Percentiles rank a stretch among this genome's conserved stretches.
phyloP scores from a whole-genome alignment of 129 eudicot species.

The Centella asiatica region DNA sequence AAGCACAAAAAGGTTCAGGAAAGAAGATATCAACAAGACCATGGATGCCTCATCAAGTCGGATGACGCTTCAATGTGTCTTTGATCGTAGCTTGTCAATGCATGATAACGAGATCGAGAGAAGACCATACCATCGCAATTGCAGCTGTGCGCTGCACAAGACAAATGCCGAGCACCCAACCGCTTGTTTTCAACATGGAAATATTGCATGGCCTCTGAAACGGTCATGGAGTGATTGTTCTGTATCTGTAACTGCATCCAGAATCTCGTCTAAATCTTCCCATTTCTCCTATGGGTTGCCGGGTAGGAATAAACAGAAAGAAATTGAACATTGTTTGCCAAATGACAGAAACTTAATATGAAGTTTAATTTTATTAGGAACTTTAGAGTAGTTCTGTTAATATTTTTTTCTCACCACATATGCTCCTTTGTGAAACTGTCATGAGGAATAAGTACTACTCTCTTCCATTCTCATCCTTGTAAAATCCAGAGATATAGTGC shows the following conservation, averaged over 20 bases:
- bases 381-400: no score
- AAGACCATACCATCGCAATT: slow-evolving; percentile 35
- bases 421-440: background rate
- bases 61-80: slow-evolving; percentile 15
- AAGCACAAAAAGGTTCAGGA: background rate
- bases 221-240: slow-evolving; percentile 34
- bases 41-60: slow-evolving; percentile 7
- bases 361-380: background rate
- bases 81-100: slow-evolving; percentile 10
- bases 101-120: slow-evolving; percentile 21
- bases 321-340: background rate
- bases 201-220: slow-evolving; percentile 25
- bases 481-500: background rate
- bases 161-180: slow-evolving; percentile 5
- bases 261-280: background rate
- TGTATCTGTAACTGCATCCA: slow-evolving; percentile 15
- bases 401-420: background rate
- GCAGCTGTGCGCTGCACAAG: slow-evolving; percentile 43
- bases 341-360: background rate
- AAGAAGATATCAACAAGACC: background rate
- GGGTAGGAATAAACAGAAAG: background rate
- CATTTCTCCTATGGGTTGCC: background rate
- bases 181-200: slow-evolving; percentile 16
- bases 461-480: slow-evolving; percentile 1
- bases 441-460: background rate